Evolutionary conservation across 768 basidiomycete genomes (phyloP), one percentile per base, ranked within the genome.

Genomic region (Mycena epipterygia): DNA sequence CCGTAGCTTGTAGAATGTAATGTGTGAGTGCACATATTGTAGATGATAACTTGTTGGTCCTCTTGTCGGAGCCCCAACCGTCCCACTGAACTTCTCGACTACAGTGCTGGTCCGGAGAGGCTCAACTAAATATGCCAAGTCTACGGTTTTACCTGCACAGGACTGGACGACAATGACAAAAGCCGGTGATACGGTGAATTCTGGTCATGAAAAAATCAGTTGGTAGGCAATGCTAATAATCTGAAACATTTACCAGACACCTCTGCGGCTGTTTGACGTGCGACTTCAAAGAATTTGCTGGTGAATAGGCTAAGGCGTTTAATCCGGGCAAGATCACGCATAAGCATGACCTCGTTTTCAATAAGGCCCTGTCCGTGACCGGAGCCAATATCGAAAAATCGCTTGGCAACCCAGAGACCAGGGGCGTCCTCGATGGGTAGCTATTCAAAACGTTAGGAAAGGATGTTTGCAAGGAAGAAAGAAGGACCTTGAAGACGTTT

Each of bases 71-170:
- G 12, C 56, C 56, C 56, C 37, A 17, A 57, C 25, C 32, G 56
- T 57, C 8, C 56, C 56, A 25, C 56, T 57, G 56, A 57, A 57
- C 25, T 57, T 57, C 19, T 35, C 37, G 14, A 57, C 56, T 14
- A 39, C 33, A 25, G 56, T 57, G 33, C 33, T 37, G 5, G 56
- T 27, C 6, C 56, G 56, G 17, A 57, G 37, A 30, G 56, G 56
- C 37, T 57, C 56, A 37, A 57, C 56, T 21, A 57, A 29, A 41
- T 57, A 41, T 23, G 56, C 35, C 14, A 11, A 5, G n/a, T 57
- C 30, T 25, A 41, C 56, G 13, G 21, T 21, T 7, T 7, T 37
- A 12, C 33, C 56, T 13, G 56, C 17, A 3, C 37, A 5, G 8
- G 56, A 37, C 32, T 57, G 56, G n/a, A 41, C 56, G 23, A 57